phyloP scores from a whole-genome alignment of 768 basidiomycete genomes.

The Boletus sp. region DNA sequence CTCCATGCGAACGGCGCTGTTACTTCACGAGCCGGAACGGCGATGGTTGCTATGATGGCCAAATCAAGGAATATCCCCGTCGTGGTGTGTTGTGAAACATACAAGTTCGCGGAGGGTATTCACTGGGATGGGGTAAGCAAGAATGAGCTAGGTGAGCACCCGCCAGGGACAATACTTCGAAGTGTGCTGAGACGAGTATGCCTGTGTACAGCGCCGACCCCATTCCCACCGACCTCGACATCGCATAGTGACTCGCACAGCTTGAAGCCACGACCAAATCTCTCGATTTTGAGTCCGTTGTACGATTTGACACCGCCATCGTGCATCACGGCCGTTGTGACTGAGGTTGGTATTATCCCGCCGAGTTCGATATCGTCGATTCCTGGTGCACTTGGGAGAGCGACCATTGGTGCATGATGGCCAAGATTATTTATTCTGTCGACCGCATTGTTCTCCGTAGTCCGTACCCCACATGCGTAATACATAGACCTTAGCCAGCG shows the following conservation, averaged over 20 bases:
- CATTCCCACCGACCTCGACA: slow-evolving; percentile 19
- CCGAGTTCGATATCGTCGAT: slow-evolving; percentile 87
- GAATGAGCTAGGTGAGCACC: slow-evolving; percentile 82
- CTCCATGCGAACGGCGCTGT: slow-evolving; percentile 93
- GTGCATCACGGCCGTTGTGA: slow-evolving; percentile 93
- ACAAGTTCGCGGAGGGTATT: slow-evolving; percentile 94
- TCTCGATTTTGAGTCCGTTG: slow-evolving; percentile 80
- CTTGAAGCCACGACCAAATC: slow-evolving; percentile 41
- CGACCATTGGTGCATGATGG: slow-evolving; percentile 22
- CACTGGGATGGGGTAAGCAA: slow-evolving; percentile 92
- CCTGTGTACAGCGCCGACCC: slow-evolving; percentile 25
- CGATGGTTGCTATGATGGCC: slow-evolving; percentile 95
- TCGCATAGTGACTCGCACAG: slow-evolving; percentile 4
- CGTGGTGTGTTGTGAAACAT: slow-evolving; percentile 96
- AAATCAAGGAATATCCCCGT: slow-evolving; percentile 87
- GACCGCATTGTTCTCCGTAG: background rate
- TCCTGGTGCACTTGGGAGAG: slow-evolving; percentile 55
- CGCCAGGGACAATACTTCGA: background rate
- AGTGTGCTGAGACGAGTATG: slow-evolving; percentile 1
- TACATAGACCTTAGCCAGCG: background rate
- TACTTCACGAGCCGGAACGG: slow-evolving; percentile 91
- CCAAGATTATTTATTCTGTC: slow-evolving; percentile 5
- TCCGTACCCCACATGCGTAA: background rate
- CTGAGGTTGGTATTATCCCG: slow-evolving; percentile 94
- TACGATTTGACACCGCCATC: slow-evolving; percentile 94